phyloP scores from a whole-genome alignment of 805 yeast genomes.

The Candida argentea region DNA sequence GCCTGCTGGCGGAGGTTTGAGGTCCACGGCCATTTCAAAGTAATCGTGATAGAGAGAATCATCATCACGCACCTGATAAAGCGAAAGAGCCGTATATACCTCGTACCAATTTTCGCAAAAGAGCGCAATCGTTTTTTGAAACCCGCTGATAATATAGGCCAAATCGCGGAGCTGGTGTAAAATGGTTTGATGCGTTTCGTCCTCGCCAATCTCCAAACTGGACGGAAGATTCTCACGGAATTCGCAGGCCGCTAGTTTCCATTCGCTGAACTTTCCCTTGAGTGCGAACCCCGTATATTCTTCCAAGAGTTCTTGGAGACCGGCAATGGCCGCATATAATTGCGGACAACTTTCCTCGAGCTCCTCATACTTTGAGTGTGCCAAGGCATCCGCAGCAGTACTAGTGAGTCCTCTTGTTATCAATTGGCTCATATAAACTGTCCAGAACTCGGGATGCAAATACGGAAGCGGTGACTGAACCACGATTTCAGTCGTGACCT shows the following conservation, averaged over 20 bases:
- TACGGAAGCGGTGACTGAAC: slow-evolving; percentile 35
- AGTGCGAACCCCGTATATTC: slow-evolving; percentile 31
- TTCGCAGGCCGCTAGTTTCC: slow-evolving; percentile 43
- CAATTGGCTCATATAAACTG: slow-evolving; percentile 43
- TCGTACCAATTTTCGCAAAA: slow-evolving; percentile 62
- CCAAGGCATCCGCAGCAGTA: slow-evolving; percentile 42
- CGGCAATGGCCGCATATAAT: slow-evolving; percentile 28
- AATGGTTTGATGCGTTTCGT: slow-evolving; percentile 17
- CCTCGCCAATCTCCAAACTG: slow-evolving; percentile 14
- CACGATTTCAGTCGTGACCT: slow-evolving; percentile 37
- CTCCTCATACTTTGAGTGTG: slow-evolving; percentile 32
- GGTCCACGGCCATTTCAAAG: slow-evolving; percentile 21
- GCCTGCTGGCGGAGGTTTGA: slow-evolving; percentile 23
- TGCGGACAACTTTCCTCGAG: slow-evolving; percentile 20
- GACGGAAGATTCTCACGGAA: slow-evolving; percentile 32
- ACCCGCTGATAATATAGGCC: slow-evolving; percentile 36
- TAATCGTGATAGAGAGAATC: slow-evolving; percentile 22
- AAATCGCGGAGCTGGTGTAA: slow-evolving; percentile 31
- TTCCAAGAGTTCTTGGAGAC: slow-evolving; percentile 28
- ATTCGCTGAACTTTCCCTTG: slow-evolving; percentile 32
- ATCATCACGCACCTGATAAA: slow-evolving; percentile 49
- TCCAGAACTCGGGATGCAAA: slow-evolving; percentile 51
- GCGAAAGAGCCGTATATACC: slow-evolving; percentile 41
- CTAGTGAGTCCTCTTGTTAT: slow-evolving; percentile 51
- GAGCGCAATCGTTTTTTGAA: slow-evolving; percentile 38